These are phyloP conservation scores for Ustulina deusta DNA, from an alignment of 2,329 filamentous ascomycete genomes.

Conservation along the genomic window DNA sequence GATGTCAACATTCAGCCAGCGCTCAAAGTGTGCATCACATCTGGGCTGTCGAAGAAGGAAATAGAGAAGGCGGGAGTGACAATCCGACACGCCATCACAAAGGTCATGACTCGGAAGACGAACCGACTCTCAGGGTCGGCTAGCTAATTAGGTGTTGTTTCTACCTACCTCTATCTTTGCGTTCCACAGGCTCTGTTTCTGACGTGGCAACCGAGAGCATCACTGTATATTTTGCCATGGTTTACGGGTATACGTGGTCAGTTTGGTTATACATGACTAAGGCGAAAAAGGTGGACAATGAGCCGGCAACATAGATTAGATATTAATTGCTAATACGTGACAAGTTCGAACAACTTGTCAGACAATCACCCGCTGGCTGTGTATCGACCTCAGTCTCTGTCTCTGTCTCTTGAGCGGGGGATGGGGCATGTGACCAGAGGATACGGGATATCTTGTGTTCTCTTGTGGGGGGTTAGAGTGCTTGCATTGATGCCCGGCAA, in stretches of 20 bases:
- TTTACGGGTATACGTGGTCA: constrained; percentile 2
- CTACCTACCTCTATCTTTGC: constrained; percentile 11
- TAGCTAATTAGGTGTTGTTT: constrained; percentile 46
- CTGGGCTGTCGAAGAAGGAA: constrained; percentile 90
- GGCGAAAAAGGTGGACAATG: constrained; percentile 6
- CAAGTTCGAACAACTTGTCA: constrained; percentile 3
- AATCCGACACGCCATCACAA: constrained; percentile 93
- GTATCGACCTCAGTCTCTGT: not conserved
- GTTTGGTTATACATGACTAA: constrained; percentile 18
- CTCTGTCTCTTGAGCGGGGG: not conserved
- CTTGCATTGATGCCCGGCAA: constrained; percentile 8
- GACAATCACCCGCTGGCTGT: not conserved
- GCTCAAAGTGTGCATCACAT: constrained; percentile 91
- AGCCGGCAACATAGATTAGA: constrained; percentile 39
- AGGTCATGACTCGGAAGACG: constrained; percentile 79
- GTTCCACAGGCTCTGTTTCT: constrained; percentile 36
- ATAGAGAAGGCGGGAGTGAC: constrained; percentile 91
- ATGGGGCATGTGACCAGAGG: constrained; percentile 8
- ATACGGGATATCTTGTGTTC: not conserved
- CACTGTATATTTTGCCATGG: constrained; percentile 29
- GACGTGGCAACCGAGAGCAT: constrained; percentile 21
- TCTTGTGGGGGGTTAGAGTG: constrained; percentile 12
- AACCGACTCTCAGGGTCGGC: constrained; percentile 60
- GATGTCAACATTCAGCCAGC: constrained; percentile 80
- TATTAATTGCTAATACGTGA: constrained; percentile 48